These are phyloP conservation scores for Meyerozyma smithsonii DNA, from an alignment of 1,139 yeast genomes.

Conservation along the genomic window DNA sequence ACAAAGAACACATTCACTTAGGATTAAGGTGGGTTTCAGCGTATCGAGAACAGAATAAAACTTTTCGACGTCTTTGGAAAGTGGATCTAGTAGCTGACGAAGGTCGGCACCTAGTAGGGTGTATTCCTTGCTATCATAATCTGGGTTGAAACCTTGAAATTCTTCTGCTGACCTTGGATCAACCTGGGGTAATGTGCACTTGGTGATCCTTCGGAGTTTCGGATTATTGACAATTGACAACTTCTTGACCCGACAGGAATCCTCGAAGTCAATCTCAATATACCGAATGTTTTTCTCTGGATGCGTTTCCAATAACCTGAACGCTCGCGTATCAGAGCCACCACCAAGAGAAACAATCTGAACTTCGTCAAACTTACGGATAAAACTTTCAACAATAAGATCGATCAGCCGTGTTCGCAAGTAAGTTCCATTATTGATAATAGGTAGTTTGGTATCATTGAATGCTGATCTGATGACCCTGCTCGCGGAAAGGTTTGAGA, in stretches of 20 bases:
- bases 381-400: conserved; percentile 44
- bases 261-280: conserved; percentile 74
- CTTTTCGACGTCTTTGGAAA: conserved; percentile 3
- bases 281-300: conserved; percentile 31
- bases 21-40: conserved; percentile 57
- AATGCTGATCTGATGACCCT: conserved; percentile 40
- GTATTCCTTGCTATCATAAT: conserved; percentile 43
- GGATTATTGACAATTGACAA: conserved; percentile 39
- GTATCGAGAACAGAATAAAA: conserved; percentile 22
- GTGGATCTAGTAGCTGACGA: conserved; percentile 23
- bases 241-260: conserved; percentile 57
- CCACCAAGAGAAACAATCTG: conserved; percentile 87
- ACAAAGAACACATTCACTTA: conserved; percentile 90
- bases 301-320: conserved; percentile 37
- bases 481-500: conserved; percentile 34
- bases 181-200: conserved; percentile 3
- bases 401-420: conserved; percentile 67
- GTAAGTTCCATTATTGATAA: conserved; percentile 81
- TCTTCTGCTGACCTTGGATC: conserved; percentile 18
- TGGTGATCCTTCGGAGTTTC: conserved; percentile 13
- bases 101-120: conserved; percentile 56
- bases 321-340: conserved; percentile 90
- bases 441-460: conserved; percentile 57
- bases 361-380: conserved; percentile 27
- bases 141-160: conserved; percentile 21